Base-by-base conservation (phyloP, 805 yeast genomes). In the Jamesozyma spencerorum region DNA sequence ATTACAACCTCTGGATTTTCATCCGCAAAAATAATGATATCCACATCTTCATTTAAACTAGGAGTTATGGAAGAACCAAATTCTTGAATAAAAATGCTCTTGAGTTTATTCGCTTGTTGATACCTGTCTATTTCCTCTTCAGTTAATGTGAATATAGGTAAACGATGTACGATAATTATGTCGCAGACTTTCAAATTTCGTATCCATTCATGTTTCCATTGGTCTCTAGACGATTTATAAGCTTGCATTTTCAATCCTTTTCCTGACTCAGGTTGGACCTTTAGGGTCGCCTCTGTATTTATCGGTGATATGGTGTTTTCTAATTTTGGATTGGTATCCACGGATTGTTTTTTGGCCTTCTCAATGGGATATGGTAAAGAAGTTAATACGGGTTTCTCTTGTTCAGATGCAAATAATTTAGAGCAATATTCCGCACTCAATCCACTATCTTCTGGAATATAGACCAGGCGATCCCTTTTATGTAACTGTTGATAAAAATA, bases 401-500 rank as follows among this genome's bases (percentile, higher is more conserved):
- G n/a, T n/a, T n/a, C n/a, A n/a, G n/a, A n/a, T n/a, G n/a, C n/a
- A n/a, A n/a, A n/a, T n/a, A n/a, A n/a, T n/a, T n/a, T n/a, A n/a
- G n/a, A n/a, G n/a, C n/a, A n/a, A 17, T 24, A 37, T 4, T 24
- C 30, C 4, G 22, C 14, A n/a, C 29, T 31, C 5, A 26, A 10
- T n/a, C 8, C 17, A 13, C 18, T 5, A 3, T 46, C 46, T 2
- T 45, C 27, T 5, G 54, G 46, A 3, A 41, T 11, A 27, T 43
- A 47, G 26, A 35, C 41, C 3, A 55, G 31, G 3, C 53, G 42
- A 13, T 51, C 53, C n/a, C 45, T 45, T 30, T 48, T 55, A 24
- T 51, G 51, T 18, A 49, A 18, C 22, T 52, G 56, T 37, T 54
- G 62, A 34, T 52, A 50, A 34, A 43, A 51, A 18, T 44, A 44